phyloP scores from a whole-genome alignment of 306 rosid species.

The Urtica urens region DNA sequence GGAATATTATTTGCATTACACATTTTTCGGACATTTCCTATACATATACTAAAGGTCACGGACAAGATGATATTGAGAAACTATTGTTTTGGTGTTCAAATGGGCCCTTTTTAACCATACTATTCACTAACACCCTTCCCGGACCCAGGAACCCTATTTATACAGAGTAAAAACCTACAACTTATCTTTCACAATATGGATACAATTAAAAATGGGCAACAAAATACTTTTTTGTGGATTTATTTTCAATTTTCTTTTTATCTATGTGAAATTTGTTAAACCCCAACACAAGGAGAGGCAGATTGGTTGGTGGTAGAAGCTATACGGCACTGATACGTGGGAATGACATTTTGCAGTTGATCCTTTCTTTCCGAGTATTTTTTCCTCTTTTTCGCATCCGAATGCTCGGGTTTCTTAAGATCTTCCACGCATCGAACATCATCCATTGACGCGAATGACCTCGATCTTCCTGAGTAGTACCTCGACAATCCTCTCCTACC shows the following conservation, averaged over 20 bases:
- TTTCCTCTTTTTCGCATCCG: slow-evolving; percentile 54
- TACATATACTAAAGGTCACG: too few relatives aligned
- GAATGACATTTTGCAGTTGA: slow-evolving; percentile 9
- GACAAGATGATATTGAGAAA: too few relatives aligned
- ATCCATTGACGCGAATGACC: slow-evolving; percentile 70
- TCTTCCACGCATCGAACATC: slow-evolving; percentile 55
- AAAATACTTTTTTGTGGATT: not conserved
- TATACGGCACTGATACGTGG: slow-evolving; percentile 40
- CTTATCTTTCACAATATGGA: too few relatives aligned
- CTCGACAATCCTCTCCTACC: slow-evolving; percentile 63
- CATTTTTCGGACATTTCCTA: too few relatives aligned
- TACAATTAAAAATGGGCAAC: too few relatives aligned
- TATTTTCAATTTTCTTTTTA: not conserved
- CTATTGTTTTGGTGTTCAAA: too few relatives aligned
- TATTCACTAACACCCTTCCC: too few relatives aligned
- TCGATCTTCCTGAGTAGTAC: slow-evolving; percentile 72
- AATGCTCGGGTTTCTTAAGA: slow-evolving; percentile 55
- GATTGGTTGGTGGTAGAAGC: slow-evolving; percentile 39
- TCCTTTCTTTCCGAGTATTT: slow-evolving; percentile 31
- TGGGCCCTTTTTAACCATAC: too few relatives aligned
- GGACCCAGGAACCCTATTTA: too few relatives aligned
- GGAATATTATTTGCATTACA: too few relatives aligned
- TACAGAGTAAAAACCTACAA: too few relatives aligned
- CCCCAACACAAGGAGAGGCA: slow-evolving; percentile 38
- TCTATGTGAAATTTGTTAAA: slow-evolving; percentile 6